Evolutionary conservation across 768 basidiomycete genomes (phyloP).

Genomic region (Collybiopsis confluens): DNA sequence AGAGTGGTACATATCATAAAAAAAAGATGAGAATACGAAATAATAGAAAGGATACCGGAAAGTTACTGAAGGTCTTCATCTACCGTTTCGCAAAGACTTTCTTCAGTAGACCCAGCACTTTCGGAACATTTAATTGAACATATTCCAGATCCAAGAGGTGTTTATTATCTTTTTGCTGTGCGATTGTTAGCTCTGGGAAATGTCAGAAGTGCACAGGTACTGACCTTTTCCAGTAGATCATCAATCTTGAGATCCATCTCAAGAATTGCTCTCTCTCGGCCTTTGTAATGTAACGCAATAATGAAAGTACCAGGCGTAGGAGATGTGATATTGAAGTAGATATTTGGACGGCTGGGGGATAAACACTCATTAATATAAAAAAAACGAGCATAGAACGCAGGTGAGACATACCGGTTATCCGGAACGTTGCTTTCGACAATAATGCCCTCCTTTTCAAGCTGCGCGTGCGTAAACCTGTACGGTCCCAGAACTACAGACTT

Average conservation of each 20-base stretch:
- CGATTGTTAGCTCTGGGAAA: slow-evolving; percentile 5
- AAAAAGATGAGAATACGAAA: slow-evolving; percentile 3
- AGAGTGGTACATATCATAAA: slow-evolving; percentile 7
- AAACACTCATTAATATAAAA: slow-evolving; percentile 8
- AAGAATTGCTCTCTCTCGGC: slow-evolving; percentile 96
- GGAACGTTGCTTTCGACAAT: slow-evolving; percentile 99
- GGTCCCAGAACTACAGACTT: slow-evolving; percentile 90
- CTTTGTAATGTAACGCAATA: slow-evolving; percentile 98
- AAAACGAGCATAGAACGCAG: slow-evolving; percentile 1
- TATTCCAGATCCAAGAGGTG: slow-evolving; percentile 96
- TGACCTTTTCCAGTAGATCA: slow-evolving; percentile 93
- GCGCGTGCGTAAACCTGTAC: slow-evolving; percentile 96
- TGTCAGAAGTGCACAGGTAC: neutral
- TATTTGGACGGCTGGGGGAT: slow-evolving; percentile 78
- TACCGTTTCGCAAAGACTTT: slow-evolving; percentile 62
- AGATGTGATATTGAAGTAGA: slow-evolving; percentile 98
- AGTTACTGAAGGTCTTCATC: slow-evolving; percentile 14
- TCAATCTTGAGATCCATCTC: slow-evolving; percentile 99
- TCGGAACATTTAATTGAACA: slow-evolving; percentile 94
- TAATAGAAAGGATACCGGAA: slow-evolving; percentile 7
- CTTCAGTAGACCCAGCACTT: slow-evolving; percentile 87
- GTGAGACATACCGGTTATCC: slow-evolving; percentile 71
- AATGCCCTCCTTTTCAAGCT: slow-evolving; percentile 98
- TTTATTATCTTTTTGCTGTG: slow-evolving; percentile 98
- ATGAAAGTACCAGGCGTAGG: slow-evolving; percentile 98